A percentile compares a stretch with the other conserved stretches of the same genome.
These are phyloP conservation scores for Aspergillus chevalieri DNA, from an alignment of 2,329 filamentous ascomycete genomes.

Conservation along the genomic window DNA sequence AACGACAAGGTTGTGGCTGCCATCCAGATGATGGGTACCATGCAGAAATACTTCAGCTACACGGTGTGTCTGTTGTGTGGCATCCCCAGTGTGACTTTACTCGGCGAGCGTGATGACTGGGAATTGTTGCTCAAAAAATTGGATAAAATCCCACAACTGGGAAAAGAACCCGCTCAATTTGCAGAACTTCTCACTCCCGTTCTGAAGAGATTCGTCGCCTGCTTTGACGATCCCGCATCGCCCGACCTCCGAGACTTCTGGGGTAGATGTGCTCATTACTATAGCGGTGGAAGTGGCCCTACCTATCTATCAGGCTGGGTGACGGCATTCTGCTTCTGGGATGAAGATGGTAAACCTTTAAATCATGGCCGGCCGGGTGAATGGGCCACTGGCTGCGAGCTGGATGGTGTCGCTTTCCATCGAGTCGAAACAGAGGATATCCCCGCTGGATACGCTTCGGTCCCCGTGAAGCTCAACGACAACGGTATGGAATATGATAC, in stretches of 20 bases:
- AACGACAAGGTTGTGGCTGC: conserved; percentile 40
- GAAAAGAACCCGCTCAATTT: conserved; percentile 38
- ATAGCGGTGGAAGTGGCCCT: conserved; percentile 27
- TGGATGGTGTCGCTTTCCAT: conserved; percentile 19
- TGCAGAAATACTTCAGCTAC: conserved; percentile 47
- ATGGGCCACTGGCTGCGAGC: conserved; percentile 4
- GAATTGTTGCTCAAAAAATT: conserved; percentile 37
- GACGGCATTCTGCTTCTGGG: conserved; percentile 45
- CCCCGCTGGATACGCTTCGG: conserved; percentile 21
- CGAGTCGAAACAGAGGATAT: conserved; percentile 20
- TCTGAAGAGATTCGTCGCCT: conserved; percentile 38
- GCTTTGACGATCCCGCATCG: conserved; percentile 4
- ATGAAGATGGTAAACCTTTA: conserved; percentile 26
- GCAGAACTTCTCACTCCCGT: conserved; percentile 40
- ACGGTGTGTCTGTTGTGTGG: conserved; percentile 34
- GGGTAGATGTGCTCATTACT: conserved; percentile 14
- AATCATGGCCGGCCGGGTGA: not conserved
- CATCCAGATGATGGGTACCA: conserved; percentile 47
- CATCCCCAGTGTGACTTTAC: conserved; percentile 48
- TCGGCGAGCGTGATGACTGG: conserved; percentile 46
- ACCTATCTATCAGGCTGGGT: conserved; percentile 44
- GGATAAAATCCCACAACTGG: conserved; percentile 40
- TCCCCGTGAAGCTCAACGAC: conserved; percentile 29
- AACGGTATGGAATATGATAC: conserved; percentile 14
- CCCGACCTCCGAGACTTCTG: conserved; percentile 7